phyloP scores from a whole-genome alignment of 768 basidiomycete genomes.

The Suillus decipiens region DNA sequence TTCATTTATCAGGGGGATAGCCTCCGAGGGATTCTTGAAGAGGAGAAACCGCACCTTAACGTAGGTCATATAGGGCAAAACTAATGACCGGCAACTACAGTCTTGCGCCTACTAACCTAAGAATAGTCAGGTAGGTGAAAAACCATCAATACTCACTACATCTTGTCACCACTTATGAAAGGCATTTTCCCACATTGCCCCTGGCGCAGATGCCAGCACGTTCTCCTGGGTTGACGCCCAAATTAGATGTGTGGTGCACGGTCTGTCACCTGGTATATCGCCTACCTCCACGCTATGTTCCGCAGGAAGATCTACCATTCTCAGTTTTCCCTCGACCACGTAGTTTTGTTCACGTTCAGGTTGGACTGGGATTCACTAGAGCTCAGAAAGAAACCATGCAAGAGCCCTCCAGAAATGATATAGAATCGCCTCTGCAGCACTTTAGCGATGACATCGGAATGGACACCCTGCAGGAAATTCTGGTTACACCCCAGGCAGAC shows the following conservation, averaged over 20 bases:
- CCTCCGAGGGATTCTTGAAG: constrained; percentile 62
- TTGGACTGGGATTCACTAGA: background rate
- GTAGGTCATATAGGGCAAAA: constrained; percentile 38
- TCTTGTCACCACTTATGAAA: constrained; percentile 32
- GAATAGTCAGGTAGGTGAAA: constrained; percentile 22
- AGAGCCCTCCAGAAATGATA: background rate
- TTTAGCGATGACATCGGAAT: constrained; percentile 33
- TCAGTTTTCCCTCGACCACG: background rate
- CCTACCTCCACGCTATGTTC: background rate
- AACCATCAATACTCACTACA: constrained; percentile 9
- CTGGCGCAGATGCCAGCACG: background rate
- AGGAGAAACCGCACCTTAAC: constrained; percentile 55
- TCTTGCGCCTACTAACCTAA: constrained; percentile 20
- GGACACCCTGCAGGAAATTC: constrained; percentile 29
- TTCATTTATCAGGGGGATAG: constrained; percentile 71
- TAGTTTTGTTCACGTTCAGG: background rate
- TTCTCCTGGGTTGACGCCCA: background rate
- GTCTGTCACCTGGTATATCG: background rate
- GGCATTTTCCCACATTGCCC: constrained; percentile 21
- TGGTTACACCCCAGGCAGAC: constrained; percentile 23
- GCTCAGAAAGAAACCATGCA: background rate
- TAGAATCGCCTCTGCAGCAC: background rate
- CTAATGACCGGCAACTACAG: constrained; percentile 12
- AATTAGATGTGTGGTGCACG: background rate
- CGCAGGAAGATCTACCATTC: background rate